Evolutionary conservation across 2,329 filamentous ascomycete species (phyloP), one percentile per base, ranked within the genome.

Genomic region (Huntiella omanensis): DNA sequence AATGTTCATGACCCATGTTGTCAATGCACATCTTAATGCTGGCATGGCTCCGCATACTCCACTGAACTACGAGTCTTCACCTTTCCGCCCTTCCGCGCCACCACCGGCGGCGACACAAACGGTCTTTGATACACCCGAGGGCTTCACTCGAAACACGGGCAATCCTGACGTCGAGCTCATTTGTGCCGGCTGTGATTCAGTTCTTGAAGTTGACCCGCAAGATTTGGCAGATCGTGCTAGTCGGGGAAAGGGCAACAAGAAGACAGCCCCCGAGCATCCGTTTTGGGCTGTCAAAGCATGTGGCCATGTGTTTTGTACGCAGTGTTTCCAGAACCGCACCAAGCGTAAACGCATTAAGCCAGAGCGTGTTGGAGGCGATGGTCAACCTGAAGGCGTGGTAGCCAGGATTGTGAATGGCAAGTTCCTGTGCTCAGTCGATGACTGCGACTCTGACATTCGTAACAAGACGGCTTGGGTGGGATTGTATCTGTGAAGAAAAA

Each of bases 241-340:
- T 7, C 33, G 19, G 19, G 36, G 22, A 0, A 62, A 55, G 52
- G 69, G 63, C 35, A 63, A 64, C 41, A 17, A 41, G 41, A 76
- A 70, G 55, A 54, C 59, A 33, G 64, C 68, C 15, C 61, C 65
- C 5, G 86, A 93, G 61, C 78, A 83, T 57, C 82, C 94, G 55
- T 88, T 96, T 51, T 96, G 87, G 86, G 80, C 91, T 1, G 70
- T 91, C 33, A 94, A 87, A 61, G 71, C 71, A 44, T 98, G 91
- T 59, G 91, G 91, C 52, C 91, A 98, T 64, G 91, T 96, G 11
- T 80, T 75, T 55, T 80, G 75, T 59, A 69, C 68, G 49, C 63
- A 64, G 6, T 80, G 75, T 59, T 79, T 67, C 53, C 73, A 78
- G 46, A 66, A 69, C 51, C 70, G 75, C 40, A 65, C 58, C 19